Base-by-base conservation (phyloP, 116 monocot genomes). In the Thalassia testudinum region DNA sequence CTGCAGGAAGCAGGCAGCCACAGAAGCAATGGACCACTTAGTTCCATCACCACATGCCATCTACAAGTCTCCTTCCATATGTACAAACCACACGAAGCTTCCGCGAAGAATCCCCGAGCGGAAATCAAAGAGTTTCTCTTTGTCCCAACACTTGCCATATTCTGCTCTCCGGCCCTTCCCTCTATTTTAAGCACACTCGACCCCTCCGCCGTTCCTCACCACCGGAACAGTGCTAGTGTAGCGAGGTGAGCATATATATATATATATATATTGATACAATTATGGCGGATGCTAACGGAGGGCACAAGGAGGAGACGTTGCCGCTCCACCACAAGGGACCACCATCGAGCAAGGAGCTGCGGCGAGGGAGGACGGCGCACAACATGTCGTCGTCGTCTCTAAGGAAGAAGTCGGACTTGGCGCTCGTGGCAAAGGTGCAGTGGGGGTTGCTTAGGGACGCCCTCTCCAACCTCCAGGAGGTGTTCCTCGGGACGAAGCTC, bases 401-500 rank as follows among this genome's bases (percentile, higher is more conserved):
- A 19, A 48, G 69, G 17, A 69, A 75, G 64, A 69, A 66, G 37
- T 84, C 84, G 16, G 84, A 78, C 43, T 51, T 70, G 45, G 50
- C 70, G 1, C 61, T 72, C 23, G 57, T 70, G 2, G 42, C 64
- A 49, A 84, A 76, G 60, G 66, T 69, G 2, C 27, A 53, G 2
- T 64, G 38, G 37, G 21, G 52, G 0, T 1, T 42, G 7, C 75
- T 79, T 6, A 24, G 75, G 23, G 21, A 21, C 1, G 6, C 64
- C 0, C 60, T 82, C 0, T 64, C 70, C 26, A 68, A 78, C 49
- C 55, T 78, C 0, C 75, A 75, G 48, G 77, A 83, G 62, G 59
- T 90, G 18, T 65, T 90, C 56, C 68, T 88, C 0, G 83, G 83
- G 15, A 90, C 89, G 30, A 83, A 75, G 64, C 75, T 90, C 50